Conservation (phyloP, 176 grass and related monocot genomes). For the Cenchrus fungigraminus region DNA sequence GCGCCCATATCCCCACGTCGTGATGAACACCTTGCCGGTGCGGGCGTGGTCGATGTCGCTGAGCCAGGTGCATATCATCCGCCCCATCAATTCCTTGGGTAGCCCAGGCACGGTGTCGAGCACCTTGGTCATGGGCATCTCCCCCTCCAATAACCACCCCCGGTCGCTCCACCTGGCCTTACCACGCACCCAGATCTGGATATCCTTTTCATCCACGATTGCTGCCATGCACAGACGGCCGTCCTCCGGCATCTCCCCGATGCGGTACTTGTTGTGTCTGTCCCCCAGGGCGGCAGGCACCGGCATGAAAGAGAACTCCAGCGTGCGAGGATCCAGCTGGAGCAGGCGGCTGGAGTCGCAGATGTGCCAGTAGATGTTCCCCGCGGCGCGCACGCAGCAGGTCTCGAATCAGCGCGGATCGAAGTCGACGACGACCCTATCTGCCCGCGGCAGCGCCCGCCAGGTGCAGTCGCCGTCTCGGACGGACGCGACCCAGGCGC, state of each 20-base stretch:
- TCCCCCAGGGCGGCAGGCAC: neutral
- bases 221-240: conserved; percentile 29
- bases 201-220: neutral
- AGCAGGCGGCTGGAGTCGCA: conserved; percentile 25
- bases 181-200: conserved; percentile 11
- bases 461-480: neutral
- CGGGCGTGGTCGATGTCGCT: conserved; percentile 7
- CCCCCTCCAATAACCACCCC: conserved; percentile 21
- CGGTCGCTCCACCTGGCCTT: neutral
- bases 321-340: conserved; percentile 8
- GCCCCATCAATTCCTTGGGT: neutral
- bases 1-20: neutral
- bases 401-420: conserved; percentile 13
- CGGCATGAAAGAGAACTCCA: neutral
- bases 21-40: conserved; percentile 26
- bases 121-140: neutral
- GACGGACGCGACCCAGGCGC: conserved; percentile 29
- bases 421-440: neutral
- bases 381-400: conserved; percentile 16
- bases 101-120: conserved; percentile 1
- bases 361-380: conserved; percentile 33
- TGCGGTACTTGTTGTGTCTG: neutral
- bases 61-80: neutral
- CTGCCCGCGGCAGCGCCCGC: neutral
- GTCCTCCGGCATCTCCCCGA: conserved; percentile 32